A percentile compares a stretch with the other conserved stretches of the same genome.
Conservation (phyloP, 352 stramenopile species). For the Pythium phragmitis region DNA sequence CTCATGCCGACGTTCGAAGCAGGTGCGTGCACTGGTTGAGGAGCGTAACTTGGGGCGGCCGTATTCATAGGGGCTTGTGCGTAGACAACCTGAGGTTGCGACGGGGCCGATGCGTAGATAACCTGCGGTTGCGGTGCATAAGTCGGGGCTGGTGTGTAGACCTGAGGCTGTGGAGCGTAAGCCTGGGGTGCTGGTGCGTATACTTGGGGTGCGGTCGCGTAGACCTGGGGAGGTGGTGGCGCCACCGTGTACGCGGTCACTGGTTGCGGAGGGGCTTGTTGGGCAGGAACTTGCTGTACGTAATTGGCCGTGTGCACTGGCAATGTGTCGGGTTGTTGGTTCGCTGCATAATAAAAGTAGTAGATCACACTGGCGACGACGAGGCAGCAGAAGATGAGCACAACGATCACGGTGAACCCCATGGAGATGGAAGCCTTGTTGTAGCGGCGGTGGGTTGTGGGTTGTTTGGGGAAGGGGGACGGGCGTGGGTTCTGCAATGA, state of each 20-base stretch:
- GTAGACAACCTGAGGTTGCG: not conserved
- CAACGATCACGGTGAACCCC: not conserved
- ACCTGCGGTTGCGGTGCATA: not conserved
- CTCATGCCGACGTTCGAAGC: not conserved
- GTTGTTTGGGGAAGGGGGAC: not conserved
- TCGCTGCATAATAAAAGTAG: slow-evolving; percentile 3
- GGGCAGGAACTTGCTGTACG: slow-evolving; percentile 1
- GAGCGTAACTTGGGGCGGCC: not conserved
- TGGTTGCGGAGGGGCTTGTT: not conserved
- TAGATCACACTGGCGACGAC: slow-evolving; percentile 3
- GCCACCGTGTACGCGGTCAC: not conserved
- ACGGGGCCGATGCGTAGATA: not conserved
- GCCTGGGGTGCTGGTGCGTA: not conserved
- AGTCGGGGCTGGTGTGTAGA: no score
- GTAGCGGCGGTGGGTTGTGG: not conserved
- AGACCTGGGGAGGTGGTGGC: not conserved
- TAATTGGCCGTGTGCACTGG: slow-evolving; percentile 8
- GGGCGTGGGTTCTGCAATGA: not conserved
- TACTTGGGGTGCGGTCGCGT: not conserved
- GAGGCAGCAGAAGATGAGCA: slow-evolving; percentile 2
- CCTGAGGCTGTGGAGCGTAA: no score
- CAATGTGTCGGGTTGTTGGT: not conserved
- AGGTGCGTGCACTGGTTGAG: not conserved
- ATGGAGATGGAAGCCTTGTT: not conserved
- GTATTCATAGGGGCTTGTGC: not conserved